Evolutionary conservation across 179 eudicot genomes (phyloP).

Genomic region (Silene vulgaris): DNA sequence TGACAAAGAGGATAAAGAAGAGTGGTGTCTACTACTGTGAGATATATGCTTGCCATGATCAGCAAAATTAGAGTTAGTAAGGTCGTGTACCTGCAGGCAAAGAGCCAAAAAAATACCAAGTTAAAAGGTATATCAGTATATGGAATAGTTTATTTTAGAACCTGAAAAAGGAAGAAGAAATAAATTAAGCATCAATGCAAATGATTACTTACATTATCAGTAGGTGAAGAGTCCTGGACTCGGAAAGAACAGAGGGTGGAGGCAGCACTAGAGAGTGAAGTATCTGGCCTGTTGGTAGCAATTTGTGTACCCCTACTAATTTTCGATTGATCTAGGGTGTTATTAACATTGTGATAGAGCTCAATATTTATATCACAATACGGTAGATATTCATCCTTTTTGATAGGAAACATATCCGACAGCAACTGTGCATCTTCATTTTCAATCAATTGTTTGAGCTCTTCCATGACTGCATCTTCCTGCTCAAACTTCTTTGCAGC

Average conservation of each 20-base stretch:
- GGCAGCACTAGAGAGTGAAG: slow-evolving; percentile 52
- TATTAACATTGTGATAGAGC: slow-evolving; percentile 21
- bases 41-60: slow-evolving; percentile 29
- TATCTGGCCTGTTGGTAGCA: slow-evolving; percentile 33
- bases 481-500: slow-evolving; percentile 75
- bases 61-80: slow-evolving; percentile 23
- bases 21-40: slow-evolving; percentile 27
- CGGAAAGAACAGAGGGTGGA: slow-evolving; percentile 44
- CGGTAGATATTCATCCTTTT: slow-evolving; percentile 56
- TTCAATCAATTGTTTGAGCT: slow-evolving; percentile 36
- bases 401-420: slow-evolving; percentile 35
- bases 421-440: slow-evolving; percentile 40
- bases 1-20: slow-evolving; percentile 26
- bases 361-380: slow-evolving; percentile 52
- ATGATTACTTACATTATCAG: slow-evolving; percentile 40
- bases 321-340: slow-evolving; percentile 25
- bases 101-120: background rate
- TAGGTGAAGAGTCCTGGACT: slow-evolving; percentile 20
- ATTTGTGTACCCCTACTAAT: slow-evolving; percentile 18
- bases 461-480: slow-evolving; percentile 43
- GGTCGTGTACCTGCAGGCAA: slow-evolving; percentile 35
- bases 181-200: background rate
- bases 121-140: background rate
- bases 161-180: background rate
- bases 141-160: background rate